Evolutionary conservation across 2,329 filamentous ascomycete genomes (phyloP).

Genomic region (Gyromitra esculenta): DNA sequence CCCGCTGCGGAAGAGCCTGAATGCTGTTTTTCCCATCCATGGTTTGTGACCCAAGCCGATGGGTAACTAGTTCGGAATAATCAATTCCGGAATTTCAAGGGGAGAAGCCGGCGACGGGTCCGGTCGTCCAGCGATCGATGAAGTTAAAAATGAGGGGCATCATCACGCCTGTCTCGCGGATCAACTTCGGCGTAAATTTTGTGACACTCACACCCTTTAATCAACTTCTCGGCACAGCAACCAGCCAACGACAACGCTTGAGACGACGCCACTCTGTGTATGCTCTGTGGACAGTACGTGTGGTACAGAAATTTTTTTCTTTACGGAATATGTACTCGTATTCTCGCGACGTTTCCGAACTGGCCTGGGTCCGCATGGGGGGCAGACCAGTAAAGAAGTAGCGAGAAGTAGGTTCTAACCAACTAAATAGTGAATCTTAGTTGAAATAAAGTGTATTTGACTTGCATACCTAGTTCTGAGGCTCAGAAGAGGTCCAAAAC

Average conservation of each 20-base stretch:
- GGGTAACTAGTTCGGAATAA: slow-evolving; percentile 42
- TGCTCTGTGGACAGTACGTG: neutral
- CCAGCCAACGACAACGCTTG: neutral
- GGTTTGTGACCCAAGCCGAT: slow-evolving; percentile 41
- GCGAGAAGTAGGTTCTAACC: too few relatives aligned
- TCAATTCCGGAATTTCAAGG: slow-evolving; percentile 44
- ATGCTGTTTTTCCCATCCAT: slow-evolving; percentile 26
- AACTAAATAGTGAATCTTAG: too few relatives aligned
- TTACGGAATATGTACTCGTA: neutral
- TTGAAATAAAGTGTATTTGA: too few relatives aligned
- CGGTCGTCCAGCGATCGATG: slow-evolving; percentile 40
- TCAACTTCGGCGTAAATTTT: slow-evolving; percentile 18
- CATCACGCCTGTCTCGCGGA: slow-evolving; percentile 25
- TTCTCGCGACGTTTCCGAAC: too few relatives aligned
- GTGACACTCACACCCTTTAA: slow-evolving; percentile 14
- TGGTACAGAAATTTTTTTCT: neutral
- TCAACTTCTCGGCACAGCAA: neutral
- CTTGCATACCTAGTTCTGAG: too few relatives aligned
- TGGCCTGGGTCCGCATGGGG: too few relatives aligned
- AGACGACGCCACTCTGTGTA: neutral
- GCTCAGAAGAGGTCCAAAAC: too few relatives aligned
- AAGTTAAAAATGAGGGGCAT: slow-evolving; percentile 47
- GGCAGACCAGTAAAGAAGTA: too few relatives aligned
- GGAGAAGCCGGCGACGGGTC: slow-evolving; percentile 42
- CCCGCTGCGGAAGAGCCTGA: slow-evolving; percentile 38